A percentile compares a stretch with the other conserved stretches of the same genome.
phyloP scores from a whole-genome alignment of 768 basidiomycete species.

The Guyanaporus albipodus region DNA sequence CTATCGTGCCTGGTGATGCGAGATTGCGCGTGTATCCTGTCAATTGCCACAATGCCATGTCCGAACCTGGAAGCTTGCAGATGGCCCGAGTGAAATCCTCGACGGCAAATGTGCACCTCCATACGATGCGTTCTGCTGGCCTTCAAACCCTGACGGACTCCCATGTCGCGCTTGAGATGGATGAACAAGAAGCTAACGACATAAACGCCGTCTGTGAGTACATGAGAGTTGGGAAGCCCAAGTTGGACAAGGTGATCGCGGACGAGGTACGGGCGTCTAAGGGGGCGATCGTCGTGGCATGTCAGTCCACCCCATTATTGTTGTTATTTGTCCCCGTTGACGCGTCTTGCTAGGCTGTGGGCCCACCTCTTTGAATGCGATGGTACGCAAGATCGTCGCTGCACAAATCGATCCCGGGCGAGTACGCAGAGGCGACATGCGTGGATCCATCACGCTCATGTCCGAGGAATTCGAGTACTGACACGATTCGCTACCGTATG shows the following conservation, averaged over 20 bases:
- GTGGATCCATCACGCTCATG: slow-evolving; percentile 56
- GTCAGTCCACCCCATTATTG: slow-evolving; percentile 39
- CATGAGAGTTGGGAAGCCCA: slow-evolving; percentile 64
- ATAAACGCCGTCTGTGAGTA: slow-evolving; percentile 57
- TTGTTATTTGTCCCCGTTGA: too few relatives aligned
- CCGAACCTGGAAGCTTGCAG: slow-evolving; percentile 3
- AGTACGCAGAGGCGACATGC: slow-evolving; percentile 51
- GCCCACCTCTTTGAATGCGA: slow-evolving; percentile 62
- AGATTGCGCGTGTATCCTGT: background rate
- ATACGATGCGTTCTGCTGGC: background rate
- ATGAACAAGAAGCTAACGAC: slow-evolving; percentile 56
- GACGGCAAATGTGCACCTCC: background rate
- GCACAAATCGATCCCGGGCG: slow-evolving; percentile 53
- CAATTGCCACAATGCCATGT: slow-evolving; percentile 3
- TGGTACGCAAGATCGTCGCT: slow-evolving; percentile 63
- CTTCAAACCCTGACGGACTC: background rate
- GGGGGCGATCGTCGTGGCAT: slow-evolving; percentile 63
- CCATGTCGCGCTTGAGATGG: slow-evolving; percentile 41
- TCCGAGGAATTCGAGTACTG: slow-evolving; percentile 68
- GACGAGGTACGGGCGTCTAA: slow-evolving; percentile 57
- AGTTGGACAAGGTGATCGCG: slow-evolving; percentile 53
- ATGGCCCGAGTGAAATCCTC: background rate
- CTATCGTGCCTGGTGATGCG: background rate
- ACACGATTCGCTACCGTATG: slow-evolving; percentile 10
- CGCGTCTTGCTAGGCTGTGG: slow-evolving; percentile 55